Conservation (phyloP, 805 yeast genomes). For the Candida glaebosa region DNA sequence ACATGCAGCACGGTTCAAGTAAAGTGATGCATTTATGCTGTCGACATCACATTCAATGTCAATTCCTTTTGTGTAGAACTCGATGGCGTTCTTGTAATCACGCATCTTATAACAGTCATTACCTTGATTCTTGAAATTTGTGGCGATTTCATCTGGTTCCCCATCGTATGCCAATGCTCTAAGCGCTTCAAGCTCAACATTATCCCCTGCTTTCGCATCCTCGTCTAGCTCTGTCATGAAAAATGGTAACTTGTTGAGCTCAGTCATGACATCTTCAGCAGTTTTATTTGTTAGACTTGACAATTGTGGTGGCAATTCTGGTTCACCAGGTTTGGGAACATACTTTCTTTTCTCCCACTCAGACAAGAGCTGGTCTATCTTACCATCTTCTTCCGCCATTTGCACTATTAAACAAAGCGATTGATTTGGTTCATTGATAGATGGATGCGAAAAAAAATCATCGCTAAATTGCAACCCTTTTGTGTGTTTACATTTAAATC, state of each 20-base stretch:
- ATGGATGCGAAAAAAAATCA: conserved; percentile 2
- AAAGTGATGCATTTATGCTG: conserved; percentile 58
- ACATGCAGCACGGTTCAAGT: conserved; percentile 86
- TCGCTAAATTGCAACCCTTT: background rate
- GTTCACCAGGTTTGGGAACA: conserved; percentile 54
- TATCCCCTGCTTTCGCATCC: conserved; percentile 75
- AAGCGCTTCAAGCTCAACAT: conserved; percentile 77
- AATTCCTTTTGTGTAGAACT: conserved; percentile 75
- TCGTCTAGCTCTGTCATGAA: conserved; percentile 89
- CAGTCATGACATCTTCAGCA: conserved; percentile 71
- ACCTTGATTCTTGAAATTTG: conserved; percentile 88
- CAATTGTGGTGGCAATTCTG: conserved; percentile 81
- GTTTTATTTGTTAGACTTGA: conserved; percentile 58
- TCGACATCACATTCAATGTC: conserved; percentile 60
- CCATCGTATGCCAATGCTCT: conserved; percentile 93
- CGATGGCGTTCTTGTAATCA: conserved; percentile 72
- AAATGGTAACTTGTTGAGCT: conserved; percentile 81
- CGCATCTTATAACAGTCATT: conserved; percentile 77
- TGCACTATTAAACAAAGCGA: background rate
- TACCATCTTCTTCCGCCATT: conserved; percentile 1
- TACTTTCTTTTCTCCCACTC: conserved; percentile 43
- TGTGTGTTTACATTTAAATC: background rate
- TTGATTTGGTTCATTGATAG: background rate
- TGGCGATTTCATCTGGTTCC: conserved; percentile 87
- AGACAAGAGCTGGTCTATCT: conserved; percentile 21